A percentile compares a stretch with the other conserved stretches of the same genome.
Conservation (phyloP, 768 basidiomycete species). For the Tulasnella sp. region DNA sequence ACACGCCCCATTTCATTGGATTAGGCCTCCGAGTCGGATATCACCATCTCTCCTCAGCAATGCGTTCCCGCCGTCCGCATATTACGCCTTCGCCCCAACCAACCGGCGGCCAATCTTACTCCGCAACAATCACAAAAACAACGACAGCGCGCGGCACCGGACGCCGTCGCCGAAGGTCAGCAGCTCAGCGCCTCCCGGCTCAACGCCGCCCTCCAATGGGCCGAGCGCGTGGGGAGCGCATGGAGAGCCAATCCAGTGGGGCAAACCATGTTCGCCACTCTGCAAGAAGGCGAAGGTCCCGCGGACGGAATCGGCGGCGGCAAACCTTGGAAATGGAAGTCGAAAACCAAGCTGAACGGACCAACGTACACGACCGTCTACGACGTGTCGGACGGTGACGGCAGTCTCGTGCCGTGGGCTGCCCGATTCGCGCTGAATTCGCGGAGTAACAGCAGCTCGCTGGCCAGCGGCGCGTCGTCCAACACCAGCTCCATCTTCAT, state of each 20-base stretch:
- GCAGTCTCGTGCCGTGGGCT: neutral
- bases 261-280: conserved; percentile 5
- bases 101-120: neutral
- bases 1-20: too few relatives aligned
- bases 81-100: conserved; percentile 15
- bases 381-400: neutral
- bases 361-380: neutral
- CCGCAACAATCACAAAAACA: neutral
- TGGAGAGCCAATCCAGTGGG: conserved; percentile 6
- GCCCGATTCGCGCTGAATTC: conserved; percentile 4
- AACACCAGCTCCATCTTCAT: conserved; percentile 3
- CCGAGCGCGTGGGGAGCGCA: conserved; percentile 18
- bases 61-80: conserved; percentile 15
- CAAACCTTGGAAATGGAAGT: neutral
- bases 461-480: conserved; percentile 6
- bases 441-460: conserved; percentile 15
- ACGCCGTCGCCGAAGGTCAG: neutral
- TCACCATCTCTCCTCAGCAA: conserved; percentile 10
- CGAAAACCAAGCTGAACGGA: neutral
- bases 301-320: conserved; percentile 2
- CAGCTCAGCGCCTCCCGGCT: conserved; percentile 8
- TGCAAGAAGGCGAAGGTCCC: conserved; percentile 20
- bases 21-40: neutral
- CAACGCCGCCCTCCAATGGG: conserved; percentile 21
- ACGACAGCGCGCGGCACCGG: neutral